phyloP scores from a whole-genome alignment of 805 yeast species.

The Naumovozyma dairenensis region DNA sequence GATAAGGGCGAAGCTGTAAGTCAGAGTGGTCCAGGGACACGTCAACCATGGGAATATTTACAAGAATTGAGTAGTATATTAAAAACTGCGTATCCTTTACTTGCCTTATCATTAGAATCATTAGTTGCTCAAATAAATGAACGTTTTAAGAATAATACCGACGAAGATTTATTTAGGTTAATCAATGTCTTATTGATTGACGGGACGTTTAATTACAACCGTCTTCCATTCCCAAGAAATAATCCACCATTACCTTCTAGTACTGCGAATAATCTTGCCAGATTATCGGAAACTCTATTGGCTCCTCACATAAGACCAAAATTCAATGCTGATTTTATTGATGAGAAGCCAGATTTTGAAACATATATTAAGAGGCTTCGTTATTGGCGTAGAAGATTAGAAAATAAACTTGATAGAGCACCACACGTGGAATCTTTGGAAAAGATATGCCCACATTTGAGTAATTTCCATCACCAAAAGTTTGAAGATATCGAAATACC shows the following conservation, averaged over 20 bases:
- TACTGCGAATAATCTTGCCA: conserved; percentile 76
- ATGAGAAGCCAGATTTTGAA: conserved; percentile 79
- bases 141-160: conserved; percentile 85
- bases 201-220: conserved; percentile 81
- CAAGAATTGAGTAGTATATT: conserved; percentile 88
- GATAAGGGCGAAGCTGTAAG: conserved; percentile 15
- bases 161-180: conserved; percentile 90
- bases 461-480: conserved; percentile 96
- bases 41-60: conserved; percentile 89
- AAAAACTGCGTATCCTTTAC: conserved; percentile 90
- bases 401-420: conserved; percentile 81
- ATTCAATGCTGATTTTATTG: conserved; percentile 84
- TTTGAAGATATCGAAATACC: conserved; percentile 97
- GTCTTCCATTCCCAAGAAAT: conserved; percentile 77
- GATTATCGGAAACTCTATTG: conserved; percentile 87
- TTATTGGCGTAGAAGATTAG: conserved; percentile 87
- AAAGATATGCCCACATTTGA: conserved; percentile 84
- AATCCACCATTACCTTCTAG: conserved; percentile 84
- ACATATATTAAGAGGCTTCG: conserved; percentile 74
- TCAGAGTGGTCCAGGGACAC: conserved; percentile 22
- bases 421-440: conserved; percentile 75
- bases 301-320: conserved; percentile 84
- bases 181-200: conserved; percentile 89
- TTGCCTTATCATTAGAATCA: conserved; percentile 88
- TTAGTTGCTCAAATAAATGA: conserved; percentile 92